Conservation (phyloP, 2,329 filamentous ascomycete genomes). For the Ascocoryne sarcoides region DNA sequence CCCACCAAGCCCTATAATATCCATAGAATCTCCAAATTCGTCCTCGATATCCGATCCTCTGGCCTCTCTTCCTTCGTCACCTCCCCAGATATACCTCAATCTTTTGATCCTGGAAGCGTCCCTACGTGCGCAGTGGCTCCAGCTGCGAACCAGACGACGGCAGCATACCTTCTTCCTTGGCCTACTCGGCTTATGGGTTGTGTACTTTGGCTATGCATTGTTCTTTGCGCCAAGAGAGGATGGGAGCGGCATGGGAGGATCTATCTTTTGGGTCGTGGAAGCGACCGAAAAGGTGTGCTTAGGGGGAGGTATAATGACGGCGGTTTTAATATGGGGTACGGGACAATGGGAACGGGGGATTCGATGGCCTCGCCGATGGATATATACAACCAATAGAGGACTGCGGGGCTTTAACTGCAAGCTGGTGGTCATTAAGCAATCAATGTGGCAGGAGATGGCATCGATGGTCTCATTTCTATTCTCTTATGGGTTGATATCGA, state of each 20-base stretch:
- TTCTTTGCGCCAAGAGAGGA: constrained; percentile 96
- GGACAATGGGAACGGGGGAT: constrained; percentile 95
- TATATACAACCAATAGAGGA: constrained; percentile 80
- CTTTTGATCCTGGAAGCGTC: constrained; percentile 94
- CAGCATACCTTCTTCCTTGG: constrained; percentile 90
- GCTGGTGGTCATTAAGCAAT: constrained; percentile 76
- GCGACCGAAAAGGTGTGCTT: constrained; percentile 84
- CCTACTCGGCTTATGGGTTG: constrained; percentile 70
- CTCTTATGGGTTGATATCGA: constrained; percentile 64
- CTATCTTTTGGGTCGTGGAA: constrained; percentile 93
- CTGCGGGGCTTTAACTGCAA: constrained; percentile 92
- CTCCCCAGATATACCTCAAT: constrained; percentile 76
- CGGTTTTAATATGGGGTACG: constrained; percentile 81
- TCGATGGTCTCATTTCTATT: constrained; percentile 69
- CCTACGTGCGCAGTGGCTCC: constrained; percentile 84
- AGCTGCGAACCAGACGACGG: constrained; percentile 75
- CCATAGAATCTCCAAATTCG: constrained; percentile 26
- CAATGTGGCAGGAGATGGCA: constrained; percentile 71
- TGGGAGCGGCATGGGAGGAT: constrained; percentile 81
- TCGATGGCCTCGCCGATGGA: constrained; percentile 87
- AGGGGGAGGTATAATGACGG: constrained; percentile 82
- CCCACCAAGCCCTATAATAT: constrained; percentile 30
- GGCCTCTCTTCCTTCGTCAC: constrained; percentile 29
- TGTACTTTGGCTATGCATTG: constrained; percentile 79
- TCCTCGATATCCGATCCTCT: constrained; percentile 26